Base-by-base conservation (phyloP, 1,139 yeast genomes). In the Taphrina populina region DNA sequence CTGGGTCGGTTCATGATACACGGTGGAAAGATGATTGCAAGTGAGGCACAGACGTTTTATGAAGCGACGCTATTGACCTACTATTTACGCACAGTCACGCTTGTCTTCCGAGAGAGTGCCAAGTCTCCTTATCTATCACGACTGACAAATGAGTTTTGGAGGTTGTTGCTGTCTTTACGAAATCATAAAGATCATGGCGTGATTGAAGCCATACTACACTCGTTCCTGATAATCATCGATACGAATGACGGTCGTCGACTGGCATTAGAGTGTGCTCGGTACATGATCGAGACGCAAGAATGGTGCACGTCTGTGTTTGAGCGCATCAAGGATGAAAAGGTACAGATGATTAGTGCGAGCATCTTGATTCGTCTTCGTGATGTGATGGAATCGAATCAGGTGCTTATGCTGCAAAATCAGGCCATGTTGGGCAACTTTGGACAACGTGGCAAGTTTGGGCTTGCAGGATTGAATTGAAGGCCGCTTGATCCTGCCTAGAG, bases 1-100 rank as follows among this genome's bases (percentile, higher is more conserved):
- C 40, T 49, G 2, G 54, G 54, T 39, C 29, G 37, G 21, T 49
- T 37, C 40, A 37, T 21, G 15, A 32, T 41, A n/a, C 36, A 49
- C 24, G 32, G 32, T 24, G 35, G 46, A 15, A 40, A 49, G 36
- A 29, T 49, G 40, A 32, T 39, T 15, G 39, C 23, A n/a, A 7
- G 17, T 3, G 54, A 29, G 15, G 54, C 45, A n/a, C 17, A 15
- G 13, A 29, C 54, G 1, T 39, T 49, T 13, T 33, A 49, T 46
- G 54, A 49, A 29, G 35, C 39, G n/a, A 40, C 21, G 11, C 23
- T 49, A 26, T 32, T 49, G 26, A 19, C 35, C 8, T 39, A 37
- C 33, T 49, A 39, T 46, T 11, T 49, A 23, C 34, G 27, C 15
- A 39, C 54, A 3, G 40, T 39, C 13, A n/a, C 46, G 23, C 21